Evolutionary conservation across 2,329 filamentous ascomycete genomes (phyloP), one percentile per base, ranked within the genome.

Genomic region (Colletotrichum chrysophilum): DNA sequence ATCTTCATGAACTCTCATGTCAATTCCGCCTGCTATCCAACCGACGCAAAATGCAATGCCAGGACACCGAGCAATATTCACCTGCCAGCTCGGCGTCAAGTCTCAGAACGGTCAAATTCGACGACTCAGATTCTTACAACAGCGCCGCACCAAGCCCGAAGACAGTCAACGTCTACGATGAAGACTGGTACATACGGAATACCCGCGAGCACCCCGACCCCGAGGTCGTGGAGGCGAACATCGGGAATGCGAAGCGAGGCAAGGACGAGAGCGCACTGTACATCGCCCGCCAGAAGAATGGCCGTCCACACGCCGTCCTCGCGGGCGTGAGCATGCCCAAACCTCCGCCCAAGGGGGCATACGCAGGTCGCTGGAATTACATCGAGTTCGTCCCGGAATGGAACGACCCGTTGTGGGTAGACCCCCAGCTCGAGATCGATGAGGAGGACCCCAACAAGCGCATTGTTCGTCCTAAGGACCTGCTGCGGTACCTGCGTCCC

Each of bases 321-420:
- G 18, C 73, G 16, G 32, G 48, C 30, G 18, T 7, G 10, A 55
- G 28, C 18, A 30, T 43, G 7, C 32, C 18, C 60, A 26, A 26
- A 12, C 71, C 66, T 7, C 76, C 76, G 2, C 67, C 66, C 16
- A 77, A 77, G n/a, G 12, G 6, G 18, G 3, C 2, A 4, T 4
- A 7, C 14, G 6, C n/a, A 14, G 73, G 70, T 2, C 13, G 21
- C 5, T 77, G 69, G 69, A 14, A 43, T 4, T 65, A 55, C 21
- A 24, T 56, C 24, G 65, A 65, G 32, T 81, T 79, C 52, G 68
- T 81, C 2, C 82, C 81, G 4, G 67, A 56, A 7, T 83, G 81
- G 81, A 82, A 79, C 7, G 78, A 81, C 3, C 81, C 81, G 16
- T 21, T 75, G 12, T 83, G 82, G 79, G 43, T 80, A 28, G 69